A percentile compares a stretch with the other conserved stretches of the same genome.
Evolutionary conservation across 2,329 filamentous ascomycete genomes (phyloP).

Genomic region (Rhynchosporium graminicola): DNA sequence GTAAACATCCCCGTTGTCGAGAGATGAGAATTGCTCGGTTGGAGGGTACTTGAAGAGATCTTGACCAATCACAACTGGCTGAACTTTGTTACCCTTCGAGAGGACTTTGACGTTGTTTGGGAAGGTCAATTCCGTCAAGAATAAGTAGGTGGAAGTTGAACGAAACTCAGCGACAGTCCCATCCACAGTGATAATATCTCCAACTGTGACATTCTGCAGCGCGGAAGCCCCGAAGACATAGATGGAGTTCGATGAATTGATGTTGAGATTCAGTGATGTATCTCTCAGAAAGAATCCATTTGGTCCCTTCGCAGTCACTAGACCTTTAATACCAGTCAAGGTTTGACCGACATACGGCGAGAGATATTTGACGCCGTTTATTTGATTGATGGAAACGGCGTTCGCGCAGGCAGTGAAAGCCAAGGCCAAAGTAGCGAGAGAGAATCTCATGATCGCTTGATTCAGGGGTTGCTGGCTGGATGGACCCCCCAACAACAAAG

Average conservation of each 20-base stretch:
- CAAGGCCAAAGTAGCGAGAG: conserved; percentile 9
- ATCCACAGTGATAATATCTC: conserved; percentile 61
- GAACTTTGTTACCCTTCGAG: conserved; percentile 55
- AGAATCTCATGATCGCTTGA: conserved; percentile 12
- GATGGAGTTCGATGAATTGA: conserved; percentile 62
- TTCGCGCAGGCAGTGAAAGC: conserved; percentile 8
- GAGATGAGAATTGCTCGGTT: conserved; percentile 58
- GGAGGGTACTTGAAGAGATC: conserved; percentile 48
- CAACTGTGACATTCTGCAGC: conserved; percentile 55
- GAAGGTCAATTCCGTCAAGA: conserved; percentile 62
- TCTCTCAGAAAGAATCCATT: conserved; percentile 67
- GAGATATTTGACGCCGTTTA: conserved; percentile 66
- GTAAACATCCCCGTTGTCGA: conserved; percentile 68
- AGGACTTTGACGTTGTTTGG: conserved; percentile 56
- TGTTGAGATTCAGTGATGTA: conserved; percentile 55
- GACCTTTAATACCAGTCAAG: conserved; percentile 53
- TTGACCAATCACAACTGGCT: conserved; percentile 61
- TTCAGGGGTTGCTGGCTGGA: conserved; percentile 9
- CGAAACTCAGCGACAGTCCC: conserved; percentile 61
- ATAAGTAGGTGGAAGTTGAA: conserved; percentile 51
- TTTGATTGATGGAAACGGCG: conserved; percentile 57
- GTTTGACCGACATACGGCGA: conserved; percentile 59
- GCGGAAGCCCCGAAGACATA: conserved; percentile 62
- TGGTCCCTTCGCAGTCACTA: conserved; percentile 54
- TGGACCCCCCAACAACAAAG: neutral